Conservation (phyloP, 2,329 filamentous ascomycete genomes). For the Thielaviopsis ethacetica region DNA sequence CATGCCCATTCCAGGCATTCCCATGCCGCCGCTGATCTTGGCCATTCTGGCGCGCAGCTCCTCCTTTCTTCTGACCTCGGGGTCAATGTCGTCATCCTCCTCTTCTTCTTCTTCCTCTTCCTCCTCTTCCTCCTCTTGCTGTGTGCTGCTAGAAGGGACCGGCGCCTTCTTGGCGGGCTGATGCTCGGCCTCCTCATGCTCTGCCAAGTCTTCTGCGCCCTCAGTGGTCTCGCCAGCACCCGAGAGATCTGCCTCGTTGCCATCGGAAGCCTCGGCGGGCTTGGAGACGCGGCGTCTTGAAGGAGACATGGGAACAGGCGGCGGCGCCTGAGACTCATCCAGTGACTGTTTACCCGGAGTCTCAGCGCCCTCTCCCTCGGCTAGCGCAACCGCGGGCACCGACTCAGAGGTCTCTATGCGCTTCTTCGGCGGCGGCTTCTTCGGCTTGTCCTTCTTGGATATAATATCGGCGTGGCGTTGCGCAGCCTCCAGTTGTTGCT, state of each 20-base stretch:
- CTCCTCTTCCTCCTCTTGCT: constrained; percentile 23
- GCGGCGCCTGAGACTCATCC: constrained; percentile 27
- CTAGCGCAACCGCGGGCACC: constrained; percentile 29
- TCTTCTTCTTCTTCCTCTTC: constrained; percentile 51
- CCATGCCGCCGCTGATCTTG: constrained; percentile 96
- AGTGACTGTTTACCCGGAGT: constrained; percentile 31
- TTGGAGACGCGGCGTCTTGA: constrained; percentile 29
- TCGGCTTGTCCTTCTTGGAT: constrained; percentile 76
- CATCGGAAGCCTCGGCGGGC: constrained; percentile 28
- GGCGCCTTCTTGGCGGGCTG: constrained; percentile 22
- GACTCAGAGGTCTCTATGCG: constrained; percentile 31
- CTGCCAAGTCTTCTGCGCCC: constrained; percentile 43
- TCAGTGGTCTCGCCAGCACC: constrained; percentile 48
- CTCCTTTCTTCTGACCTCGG: constrained; percentile 68
- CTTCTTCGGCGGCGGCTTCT: constrained; percentile 53
- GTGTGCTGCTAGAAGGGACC: background rate
- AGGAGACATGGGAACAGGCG: constrained; percentile 33
- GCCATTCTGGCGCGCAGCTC: constrained; percentile 92
- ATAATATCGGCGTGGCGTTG: constrained; percentile 62
- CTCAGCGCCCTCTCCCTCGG: constrained; percentile 30
- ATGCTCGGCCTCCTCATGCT: constrained; percentile 61
- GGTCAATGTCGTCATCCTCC: constrained; percentile 73
- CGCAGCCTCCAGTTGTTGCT: constrained; percentile 82
- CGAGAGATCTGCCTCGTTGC: constrained; percentile 49
- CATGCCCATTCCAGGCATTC: constrained; percentile 93